phyloP scores from a whole-genome alignment of 495 filamentous ascomycete genomes.

The Penicillium chermesinum region DNA sequence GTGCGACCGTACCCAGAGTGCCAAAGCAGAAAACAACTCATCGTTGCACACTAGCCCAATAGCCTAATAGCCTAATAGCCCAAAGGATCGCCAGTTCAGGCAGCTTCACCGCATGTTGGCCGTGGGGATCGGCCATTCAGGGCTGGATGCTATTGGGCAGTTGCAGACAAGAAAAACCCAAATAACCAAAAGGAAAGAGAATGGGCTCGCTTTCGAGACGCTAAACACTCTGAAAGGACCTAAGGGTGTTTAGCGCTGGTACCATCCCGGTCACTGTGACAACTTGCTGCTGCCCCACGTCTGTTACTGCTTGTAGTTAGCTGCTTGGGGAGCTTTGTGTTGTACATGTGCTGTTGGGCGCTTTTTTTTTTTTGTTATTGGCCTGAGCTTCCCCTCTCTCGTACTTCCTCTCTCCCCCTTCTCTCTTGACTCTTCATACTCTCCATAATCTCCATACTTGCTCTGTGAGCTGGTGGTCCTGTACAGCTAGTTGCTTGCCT shows the following conservation, averaged over 20 bases:
- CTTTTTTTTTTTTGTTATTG: constrained; percentile 14
- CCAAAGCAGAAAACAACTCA: no score
- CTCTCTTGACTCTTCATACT: constrained; percentile 4
- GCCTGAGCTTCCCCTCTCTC: constrained; percentile 3
- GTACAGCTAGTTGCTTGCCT: constrained; percentile 18
- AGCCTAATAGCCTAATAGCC: no score
- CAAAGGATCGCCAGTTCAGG: constrained; percentile 6
- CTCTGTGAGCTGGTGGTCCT: constrained; percentile 17
- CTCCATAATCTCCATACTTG: constrained; percentile 6
- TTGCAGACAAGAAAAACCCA: no score
- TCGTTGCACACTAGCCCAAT: no score
- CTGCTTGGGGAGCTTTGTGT: constrained; percentile 3
- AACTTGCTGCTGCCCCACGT: constrained; percentile 14
- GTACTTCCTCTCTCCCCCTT: constrained; percentile 1
- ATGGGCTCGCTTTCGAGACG: no score
- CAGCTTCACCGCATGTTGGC: constrained; percentile 25
- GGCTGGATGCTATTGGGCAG: constrained; percentile 10
- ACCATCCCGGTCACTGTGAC: constrained; percentile 24
- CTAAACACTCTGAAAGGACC: not conserved
- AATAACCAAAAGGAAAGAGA: no score
- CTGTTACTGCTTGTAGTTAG: not conserved
- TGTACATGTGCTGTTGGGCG: constrained; percentile 18
- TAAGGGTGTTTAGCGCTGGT: constrained; percentile 1
- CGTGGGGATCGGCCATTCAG: constrained; percentile 8
- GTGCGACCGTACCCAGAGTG: no score